These are phyloP conservation scores for Hyphopichia burtonii DNA, from an alignment of 1,139 yeast genomes.

Conservation along the genomic window DNA sequence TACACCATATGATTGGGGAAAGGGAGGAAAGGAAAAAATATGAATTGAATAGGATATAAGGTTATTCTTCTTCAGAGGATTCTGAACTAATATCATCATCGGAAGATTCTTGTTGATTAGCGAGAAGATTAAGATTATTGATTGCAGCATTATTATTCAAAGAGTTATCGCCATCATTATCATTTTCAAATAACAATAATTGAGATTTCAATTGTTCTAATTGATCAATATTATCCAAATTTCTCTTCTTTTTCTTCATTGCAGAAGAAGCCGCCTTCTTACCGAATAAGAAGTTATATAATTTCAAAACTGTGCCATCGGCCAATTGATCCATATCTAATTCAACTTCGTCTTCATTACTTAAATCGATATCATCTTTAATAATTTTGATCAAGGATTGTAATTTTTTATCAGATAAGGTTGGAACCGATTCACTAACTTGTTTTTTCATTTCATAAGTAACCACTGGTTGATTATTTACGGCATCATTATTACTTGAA, in stretches of 20 bases:
- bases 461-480: constrained; percentile 41
- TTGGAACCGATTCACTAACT: constrained; percentile 81
- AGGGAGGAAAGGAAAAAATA: not conserved
- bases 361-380: constrained; percentile 77
- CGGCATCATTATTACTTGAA: constrained; percentile 9
- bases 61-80: constrained; percentile 65
- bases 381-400: constrained; percentile 83
- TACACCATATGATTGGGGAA: not conserved
- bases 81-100: constrained; percentile 53
- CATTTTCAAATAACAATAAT: constrained; percentile 72
- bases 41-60: not conserved
- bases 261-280: constrained; percentile 44
- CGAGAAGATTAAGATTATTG: constrained; percentile 26
- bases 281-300: constrained; percentile 77
- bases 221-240: constrained; percentile 65
- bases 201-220: constrained; percentile 83
- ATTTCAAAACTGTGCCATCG: constrained; percentile 75
- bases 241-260: constrained; percentile 47
- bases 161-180: constrained; percentile 19
- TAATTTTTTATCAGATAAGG: constrained; percentile 74
- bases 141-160: constrained; percentile 10
- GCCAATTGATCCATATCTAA: constrained; percentile 93
- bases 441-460: constrained; percentile 97
- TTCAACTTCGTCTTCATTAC: constrained; percentile 83
- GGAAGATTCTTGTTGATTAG: constrained; percentile 40